These are phyloP conservation scores for Camellia lanceoleosa DNA, from an alignment of 148 eudicot genomes.

Conservation along the genomic window DNA sequence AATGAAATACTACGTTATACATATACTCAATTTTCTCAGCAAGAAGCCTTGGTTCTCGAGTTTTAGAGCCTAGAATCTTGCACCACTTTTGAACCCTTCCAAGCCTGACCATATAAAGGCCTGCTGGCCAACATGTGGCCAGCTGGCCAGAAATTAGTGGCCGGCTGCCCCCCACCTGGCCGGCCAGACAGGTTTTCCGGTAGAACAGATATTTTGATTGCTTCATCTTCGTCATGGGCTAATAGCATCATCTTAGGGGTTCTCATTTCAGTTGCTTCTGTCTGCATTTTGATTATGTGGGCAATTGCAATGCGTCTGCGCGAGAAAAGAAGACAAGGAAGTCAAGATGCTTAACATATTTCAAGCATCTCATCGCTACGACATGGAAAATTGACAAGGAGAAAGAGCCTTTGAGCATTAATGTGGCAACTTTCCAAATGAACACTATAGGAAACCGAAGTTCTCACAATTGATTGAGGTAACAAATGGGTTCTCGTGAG, in stretches of 20 bases:
- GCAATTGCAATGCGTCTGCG: conserved; percentile 67
- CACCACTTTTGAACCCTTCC: no score
- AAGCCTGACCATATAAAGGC: no score
- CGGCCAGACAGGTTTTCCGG: no score
- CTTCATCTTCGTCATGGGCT: conserved; percentile 49
- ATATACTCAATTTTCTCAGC: no score
- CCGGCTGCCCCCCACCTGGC: no score
- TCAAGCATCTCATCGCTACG: conserved; percentile 66
- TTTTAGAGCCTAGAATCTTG: no score
- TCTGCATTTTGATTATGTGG: conserved; percentile 68
- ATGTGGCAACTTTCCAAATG: conserved; percentile 94
- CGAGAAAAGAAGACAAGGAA: conserved; percentile 59
- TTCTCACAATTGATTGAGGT: conserved; percentile 93
- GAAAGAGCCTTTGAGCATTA: conserved; percentile 91
- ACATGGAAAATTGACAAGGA: conserved; percentile 97
- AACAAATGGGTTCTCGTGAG: conserved; percentile 91
- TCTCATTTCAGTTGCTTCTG: conserved; percentile 63
- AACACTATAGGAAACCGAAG: conserved; percentile 71
- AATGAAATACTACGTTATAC: no score
- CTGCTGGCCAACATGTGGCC: no score
- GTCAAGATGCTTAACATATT: conserved; percentile 69
- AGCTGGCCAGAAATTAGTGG: no score
- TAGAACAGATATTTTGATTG: no score
- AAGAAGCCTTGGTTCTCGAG: no score
- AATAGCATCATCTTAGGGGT: conserved; percentile 65